Evolutionary conservation across 257 asterid species (phyloP).

Genomic region (Fraxinus quadrangulata): DNA sequence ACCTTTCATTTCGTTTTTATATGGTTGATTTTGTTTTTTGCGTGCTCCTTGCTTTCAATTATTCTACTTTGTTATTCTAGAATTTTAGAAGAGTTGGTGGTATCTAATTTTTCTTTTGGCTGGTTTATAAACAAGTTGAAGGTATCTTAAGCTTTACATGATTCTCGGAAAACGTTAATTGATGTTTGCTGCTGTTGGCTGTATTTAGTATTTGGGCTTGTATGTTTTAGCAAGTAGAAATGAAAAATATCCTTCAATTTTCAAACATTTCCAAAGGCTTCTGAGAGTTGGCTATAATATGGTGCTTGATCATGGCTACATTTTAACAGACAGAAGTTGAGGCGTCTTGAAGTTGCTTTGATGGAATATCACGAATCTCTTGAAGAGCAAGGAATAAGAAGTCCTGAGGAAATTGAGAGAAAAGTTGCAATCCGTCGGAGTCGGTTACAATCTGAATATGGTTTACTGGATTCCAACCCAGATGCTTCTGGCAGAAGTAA

Average conservation of each 20-base stretch:
- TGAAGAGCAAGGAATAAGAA: conserved; percentile 72
- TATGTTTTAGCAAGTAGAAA: background rate
- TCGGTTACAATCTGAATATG: conserved; percentile 69
- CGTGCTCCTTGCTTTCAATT: background rate
- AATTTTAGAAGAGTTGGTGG: background rate
- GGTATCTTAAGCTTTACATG: background rate
- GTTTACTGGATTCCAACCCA: conserved; percentile 55
- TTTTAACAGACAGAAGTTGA: conserved; percentile 68
- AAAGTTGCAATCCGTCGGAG: conserved; percentile 68
- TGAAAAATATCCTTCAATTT: conserved; percentile 4
- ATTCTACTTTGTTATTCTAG: background rate
- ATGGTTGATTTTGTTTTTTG: background rate
- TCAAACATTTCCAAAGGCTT: background rate
- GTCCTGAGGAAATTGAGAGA: conserved; percentile 70
- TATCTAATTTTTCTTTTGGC: too few species aligned
- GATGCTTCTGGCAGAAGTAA: conserved; percentile 63
- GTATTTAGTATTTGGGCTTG: background rate
- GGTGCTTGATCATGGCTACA: conserved; percentile 25
- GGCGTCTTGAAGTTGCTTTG: conserved; percentile 85
- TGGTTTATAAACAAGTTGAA: background rate
- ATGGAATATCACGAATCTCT: conserved; percentile 92
- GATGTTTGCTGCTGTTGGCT: background rate
- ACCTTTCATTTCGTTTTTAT: conserved; percentile 8
- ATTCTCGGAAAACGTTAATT: background rate
- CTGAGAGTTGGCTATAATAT: conserved; percentile 18